A percentile compares a stretch with the other conserved stretches of the same genome.
phyloP scores from a whole-genome alignment of 805 yeast genomes.

The Wickerhamomyces xylosicus region DNA sequence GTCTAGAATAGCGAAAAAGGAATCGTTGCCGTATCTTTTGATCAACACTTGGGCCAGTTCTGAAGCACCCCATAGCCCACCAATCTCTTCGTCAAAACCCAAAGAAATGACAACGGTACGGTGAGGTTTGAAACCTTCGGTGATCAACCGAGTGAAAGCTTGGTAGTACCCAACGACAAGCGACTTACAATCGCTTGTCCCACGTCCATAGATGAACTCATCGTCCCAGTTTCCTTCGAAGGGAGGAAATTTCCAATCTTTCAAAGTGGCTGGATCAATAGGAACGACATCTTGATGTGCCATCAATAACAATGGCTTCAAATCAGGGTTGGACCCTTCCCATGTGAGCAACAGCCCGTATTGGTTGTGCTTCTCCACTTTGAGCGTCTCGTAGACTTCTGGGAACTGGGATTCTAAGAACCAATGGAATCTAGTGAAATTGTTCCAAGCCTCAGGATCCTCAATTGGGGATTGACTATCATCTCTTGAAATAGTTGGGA shows the following conservation, averaged over 20 bases:
- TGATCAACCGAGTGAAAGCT: conserved; percentile 40
- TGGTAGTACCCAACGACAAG: conserved; percentile 53
- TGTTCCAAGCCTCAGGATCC: conserved; percentile 23
- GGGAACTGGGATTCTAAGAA: conserved; percentile 50
- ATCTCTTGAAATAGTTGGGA: conserved; percentile 30
- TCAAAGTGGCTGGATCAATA: conserved; percentile 44
- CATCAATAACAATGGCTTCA: conserved; percentile 57
- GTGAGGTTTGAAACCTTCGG: conserved; percentile 36
- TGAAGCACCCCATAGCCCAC: conserved; percentile 53
- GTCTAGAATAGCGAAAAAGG: conserved; percentile 52
- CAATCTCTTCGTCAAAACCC: conserved; percentile 72
- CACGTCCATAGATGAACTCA: conserved; percentile 58
- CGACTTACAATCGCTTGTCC: conserved; percentile 66
- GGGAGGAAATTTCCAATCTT: conserved; percentile 57
- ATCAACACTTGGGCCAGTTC: conserved; percentile 32
- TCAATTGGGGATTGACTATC: conserved; percentile 12
- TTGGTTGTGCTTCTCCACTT: conserved; percentile 44
- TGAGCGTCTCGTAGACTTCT: conserved; percentile 31
- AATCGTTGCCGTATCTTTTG: conserved; percentile 45
- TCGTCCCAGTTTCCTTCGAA: conserved; percentile 60
- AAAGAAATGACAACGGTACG: conserved; percentile 52
- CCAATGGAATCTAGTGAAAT: conserved; percentile 31
- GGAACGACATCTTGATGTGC: conserved; percentile 84
- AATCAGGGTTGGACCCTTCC: conserved; percentile 36
- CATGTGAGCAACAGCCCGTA: conserved; percentile 57